Percentiles rank a stretch among this genome's conserved stretches.
Evolutionary conservation across 345 rosid genomes (phyloP).

Genomic region (Sapria himalayana): DNA sequence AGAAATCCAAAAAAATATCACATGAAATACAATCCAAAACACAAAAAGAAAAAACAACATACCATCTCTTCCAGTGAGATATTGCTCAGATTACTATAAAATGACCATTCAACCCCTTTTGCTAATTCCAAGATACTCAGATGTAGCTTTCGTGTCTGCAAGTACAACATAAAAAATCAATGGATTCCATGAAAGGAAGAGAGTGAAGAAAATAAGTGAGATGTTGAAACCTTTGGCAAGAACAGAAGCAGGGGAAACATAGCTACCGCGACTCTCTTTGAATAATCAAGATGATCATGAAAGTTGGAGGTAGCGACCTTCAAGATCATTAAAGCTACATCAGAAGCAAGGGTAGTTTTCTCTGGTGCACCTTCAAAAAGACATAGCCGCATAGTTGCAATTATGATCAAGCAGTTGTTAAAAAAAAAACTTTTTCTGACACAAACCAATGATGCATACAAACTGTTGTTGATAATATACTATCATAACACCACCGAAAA

Average conservation of each 20-base stretch:
- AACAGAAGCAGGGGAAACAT: slow-evolving; percentile 57
- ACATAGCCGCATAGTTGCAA: too few species aligned
- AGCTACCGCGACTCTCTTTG: slow-evolving; percentile 40
- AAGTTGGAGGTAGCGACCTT: slow-evolving; percentile 28
- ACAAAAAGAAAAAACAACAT: slow-evolving; percentile 4
- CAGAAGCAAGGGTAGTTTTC: slow-evolving; percentile 23
- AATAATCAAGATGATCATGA: slow-evolving; percentile 18
- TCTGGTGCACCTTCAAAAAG: slow-evolving; percentile 35
- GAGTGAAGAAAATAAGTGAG: background rate
- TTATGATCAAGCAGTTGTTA: too few species aligned
- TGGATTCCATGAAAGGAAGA: background rate
- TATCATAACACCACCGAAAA: too few species aligned
- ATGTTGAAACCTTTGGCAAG: slow-evolving; percentile 39
- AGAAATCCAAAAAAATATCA: too few species aligned
- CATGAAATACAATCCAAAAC: background rate
- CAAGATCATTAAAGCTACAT: slow-evolving; percentile 34
- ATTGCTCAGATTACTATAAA: slow-evolving; percentile 31
- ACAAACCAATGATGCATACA: too few species aligned
- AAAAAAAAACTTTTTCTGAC: too few species aligned
- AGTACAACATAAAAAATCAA: slow-evolving; percentile 3
- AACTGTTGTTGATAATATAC: too few species aligned
- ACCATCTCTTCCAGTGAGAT: slow-evolving; percentile 31
- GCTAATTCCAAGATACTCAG: slow-evolving; percentile 36
- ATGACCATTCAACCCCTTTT: slow-evolving; percentile 40
- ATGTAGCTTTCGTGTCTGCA: slow-evolving; percentile 53